Conservation (phyloP, 495 filamentous ascomycete species). For the Patellaria atrata region DNA sequence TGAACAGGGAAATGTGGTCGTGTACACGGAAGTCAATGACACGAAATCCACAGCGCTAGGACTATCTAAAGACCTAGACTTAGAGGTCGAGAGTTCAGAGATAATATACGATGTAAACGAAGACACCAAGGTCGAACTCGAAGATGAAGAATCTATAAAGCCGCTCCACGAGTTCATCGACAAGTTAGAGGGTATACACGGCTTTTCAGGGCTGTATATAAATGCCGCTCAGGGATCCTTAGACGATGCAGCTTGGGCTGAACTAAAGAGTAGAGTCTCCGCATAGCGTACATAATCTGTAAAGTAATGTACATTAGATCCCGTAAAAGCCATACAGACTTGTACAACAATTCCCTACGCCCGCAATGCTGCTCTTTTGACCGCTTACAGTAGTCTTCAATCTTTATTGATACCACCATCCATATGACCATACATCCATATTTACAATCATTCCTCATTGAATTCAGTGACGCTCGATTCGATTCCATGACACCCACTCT, state of each 20-base stretch:
- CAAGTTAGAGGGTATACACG: constrained; percentile 32
- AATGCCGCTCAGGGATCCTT: constrained; percentile 19
- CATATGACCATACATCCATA: constrained; percentile 2
- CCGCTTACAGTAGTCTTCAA: constrained; percentile 8
- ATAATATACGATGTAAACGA: constrained; percentile 78
- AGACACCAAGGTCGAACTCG: constrained; percentile 53
- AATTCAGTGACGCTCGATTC: constrained; percentile 1
- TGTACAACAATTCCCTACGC: background rate
- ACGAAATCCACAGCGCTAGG: constrained; percentile 50
- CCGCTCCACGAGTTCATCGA: constrained; percentile 37
- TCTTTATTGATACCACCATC: background rate
- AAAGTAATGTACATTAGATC: constrained; percentile 1
- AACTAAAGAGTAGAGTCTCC: constrained; percentile 19
- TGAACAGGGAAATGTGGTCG: constrained; percentile 50
- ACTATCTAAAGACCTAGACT: constrained; percentile 39
- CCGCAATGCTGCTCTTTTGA: background rate
- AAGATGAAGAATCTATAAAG: constrained; percentile 30
- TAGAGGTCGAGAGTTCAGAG: constrained; percentile 54
- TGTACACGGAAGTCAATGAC: constrained; percentile 59
- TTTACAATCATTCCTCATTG: background rate
- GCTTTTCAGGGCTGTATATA: constrained; percentile 26
- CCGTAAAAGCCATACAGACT: background rate
- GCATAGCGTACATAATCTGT: constrained; percentile 9
- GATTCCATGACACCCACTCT: background rate
- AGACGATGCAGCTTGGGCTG: constrained; percentile 16